Evolutionary conservation across 2,329 filamentous ascomycete species (phyloP).

Genomic region (Onygena corvina): DNA sequence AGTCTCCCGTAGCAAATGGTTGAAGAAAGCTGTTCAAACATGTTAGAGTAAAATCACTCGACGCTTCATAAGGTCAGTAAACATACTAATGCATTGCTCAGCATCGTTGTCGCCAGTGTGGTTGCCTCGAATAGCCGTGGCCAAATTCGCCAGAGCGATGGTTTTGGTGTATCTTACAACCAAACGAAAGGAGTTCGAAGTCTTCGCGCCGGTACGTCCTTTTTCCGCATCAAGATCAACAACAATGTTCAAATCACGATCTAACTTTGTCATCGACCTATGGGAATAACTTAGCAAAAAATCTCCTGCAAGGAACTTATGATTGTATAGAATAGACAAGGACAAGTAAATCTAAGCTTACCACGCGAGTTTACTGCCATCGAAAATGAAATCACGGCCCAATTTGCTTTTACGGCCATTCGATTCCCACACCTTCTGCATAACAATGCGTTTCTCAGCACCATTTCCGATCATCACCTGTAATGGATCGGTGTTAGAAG

Average conservation of each 20-base stretch:
- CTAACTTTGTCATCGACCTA: slow-evolving; percentile 29
- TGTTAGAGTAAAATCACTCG: slow-evolving; percentile 5
- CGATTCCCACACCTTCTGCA: slow-evolving; percentile 67
- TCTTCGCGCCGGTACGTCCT: slow-evolving; percentile 30
- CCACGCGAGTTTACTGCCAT: slow-evolving; percentile 82
- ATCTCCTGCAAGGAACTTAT: too few relatives aligned
- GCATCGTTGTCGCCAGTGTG: slow-evolving; percentile 53
- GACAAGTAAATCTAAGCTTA: slow-evolving; percentile 35
- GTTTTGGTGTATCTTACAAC: slow-evolving; percentile 52
- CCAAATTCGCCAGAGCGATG: slow-evolving; percentile 56
- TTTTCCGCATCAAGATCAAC: slow-evolving; percentile 64
- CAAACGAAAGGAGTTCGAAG: slow-evolving; percentile 47
- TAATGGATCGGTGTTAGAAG: slow-evolving; percentile 9
- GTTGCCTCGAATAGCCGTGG: slow-evolving; percentile 52
- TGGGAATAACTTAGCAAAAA: slow-evolving; percentile 12
- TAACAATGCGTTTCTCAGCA: slow-evolving; percentile 51
- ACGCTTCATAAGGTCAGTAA: neutral
- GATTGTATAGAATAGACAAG: slow-evolving; percentile 18
- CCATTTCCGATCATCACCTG: slow-evolving; percentile 56
- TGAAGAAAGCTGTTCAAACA: slow-evolving; percentile 54
- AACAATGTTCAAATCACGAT: slow-evolving; percentile 41
- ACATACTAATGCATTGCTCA: slow-evolving; percentile 62
- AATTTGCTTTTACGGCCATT: slow-evolving; percentile 46
- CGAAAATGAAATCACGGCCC: slow-evolving; percentile 55
- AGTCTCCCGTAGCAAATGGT: slow-evolving; percentile 74